Base-by-base conservation (phyloP, 768 basidiomycete genomes). In the Lactifluus subvellereus region DNA sequence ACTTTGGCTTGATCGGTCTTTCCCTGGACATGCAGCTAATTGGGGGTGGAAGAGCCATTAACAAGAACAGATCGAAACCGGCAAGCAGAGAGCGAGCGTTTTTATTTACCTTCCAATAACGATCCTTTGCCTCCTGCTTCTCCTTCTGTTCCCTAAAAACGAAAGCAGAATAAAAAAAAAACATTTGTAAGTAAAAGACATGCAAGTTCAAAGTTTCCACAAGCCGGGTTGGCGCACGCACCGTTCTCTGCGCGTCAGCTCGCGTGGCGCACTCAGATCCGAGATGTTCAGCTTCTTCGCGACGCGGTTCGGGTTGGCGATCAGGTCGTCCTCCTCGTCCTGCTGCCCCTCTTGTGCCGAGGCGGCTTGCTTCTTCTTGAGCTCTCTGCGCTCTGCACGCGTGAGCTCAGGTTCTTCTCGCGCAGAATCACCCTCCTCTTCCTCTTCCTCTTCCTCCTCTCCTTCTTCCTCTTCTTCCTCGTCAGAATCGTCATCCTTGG, bases 1-100 rank as follows among this genome's bases (percentile, higher is more conserved):
- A 86, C 74, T 76, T 94, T 90, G 20, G 95, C 94, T 72, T 97
- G 81, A 40, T 88, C 86, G 0, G 95, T 98, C 84, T 97, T 90
- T 64, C 95, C 95, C 73, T 82, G 78, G 16, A 77, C 56, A 69
- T 92, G 89, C 37, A 89, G 78, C 89, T 89, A 67, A 9, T 5
- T 13, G 54, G 27, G 20, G 33, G 49, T 3, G 38, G 60, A 54
- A 65, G 30, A 60, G 47, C 20, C 42, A 27, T 20, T n/a, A 18
- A 47, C 18, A 13, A 38, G 18, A 35, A 18, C 5, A 18, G 20
- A 52, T 33, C 50, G 64, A 42, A 22, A 35, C 35, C 11, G 11
- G 57, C 14, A 14, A 20, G 20, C 27, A 11, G 22, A 3, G 4
- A 2, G 45, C 6, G n/a, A 53, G 42, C 42, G 61, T 57, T 2